Percentiles rank a stretch among this genome's conserved stretches.
These are phyloP conservation scores for Pseudogymnoascus sp. DNA, from an alignment of 2,329 filamentous ascomycete species.

Conservation along the genomic window DNA sequence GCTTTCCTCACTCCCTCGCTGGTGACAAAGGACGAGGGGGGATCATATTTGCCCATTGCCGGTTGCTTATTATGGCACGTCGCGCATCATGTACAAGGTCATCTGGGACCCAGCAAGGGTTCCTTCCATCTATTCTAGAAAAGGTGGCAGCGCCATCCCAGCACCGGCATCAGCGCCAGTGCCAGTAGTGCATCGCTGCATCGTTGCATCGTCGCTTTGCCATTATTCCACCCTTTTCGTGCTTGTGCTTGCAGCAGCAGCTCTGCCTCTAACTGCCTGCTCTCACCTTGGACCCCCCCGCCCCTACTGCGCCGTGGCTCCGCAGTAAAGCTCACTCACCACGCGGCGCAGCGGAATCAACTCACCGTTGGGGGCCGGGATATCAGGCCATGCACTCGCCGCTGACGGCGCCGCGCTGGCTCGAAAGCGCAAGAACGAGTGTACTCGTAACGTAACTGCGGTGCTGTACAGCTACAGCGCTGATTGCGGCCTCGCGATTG, in stretches of 20 bases:
- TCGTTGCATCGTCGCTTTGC: not conserved
- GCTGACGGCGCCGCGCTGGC: not conserved
- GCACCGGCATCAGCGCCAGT: not conserved
- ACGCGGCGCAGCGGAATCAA: not conserved
- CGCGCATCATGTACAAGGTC: conserved; percentile 1
- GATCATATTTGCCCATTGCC: not conserved
- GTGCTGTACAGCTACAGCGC: not conserved
- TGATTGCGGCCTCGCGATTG: not conserved
- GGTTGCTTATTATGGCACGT: not conserved
- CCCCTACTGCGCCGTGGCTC: not conserved
- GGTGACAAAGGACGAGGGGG: not conserved
- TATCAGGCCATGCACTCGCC: not conserved
- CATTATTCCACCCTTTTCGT: not conserved
- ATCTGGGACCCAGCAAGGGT: not conserved
- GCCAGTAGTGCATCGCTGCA: not conserved
- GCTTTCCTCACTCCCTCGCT: not conserved
- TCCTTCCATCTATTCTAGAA: conserved; percentile 1
- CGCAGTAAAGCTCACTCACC: not conserved
- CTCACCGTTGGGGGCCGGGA: not conserved
- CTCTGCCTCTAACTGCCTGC: not conserved
- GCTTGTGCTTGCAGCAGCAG: not conserved
- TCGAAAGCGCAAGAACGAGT: not conserved
- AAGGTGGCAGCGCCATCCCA: not conserved
- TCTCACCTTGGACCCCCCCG: not conserved
- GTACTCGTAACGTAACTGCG: not conserved